Percentiles rank a stretch among this genome's conserved stretches.
These are phyloP conservation scores for Acacia pycnantha DNA, from an alignment of 331 rosid genomes.

Conservation along the genomic window DNA sequence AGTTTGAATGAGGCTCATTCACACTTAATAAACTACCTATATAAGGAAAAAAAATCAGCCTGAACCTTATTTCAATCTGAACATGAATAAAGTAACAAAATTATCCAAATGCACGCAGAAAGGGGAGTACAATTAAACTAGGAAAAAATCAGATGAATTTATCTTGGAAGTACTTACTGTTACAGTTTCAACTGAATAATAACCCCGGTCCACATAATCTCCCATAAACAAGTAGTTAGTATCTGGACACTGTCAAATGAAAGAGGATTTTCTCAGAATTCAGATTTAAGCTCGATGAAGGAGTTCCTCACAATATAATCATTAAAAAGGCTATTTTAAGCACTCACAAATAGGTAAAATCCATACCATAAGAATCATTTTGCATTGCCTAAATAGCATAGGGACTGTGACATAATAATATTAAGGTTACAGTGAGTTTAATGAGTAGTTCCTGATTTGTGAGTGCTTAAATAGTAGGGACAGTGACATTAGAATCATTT, in stretches of 20 bases:
- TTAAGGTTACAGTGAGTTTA: slow-evolving; percentile 26
- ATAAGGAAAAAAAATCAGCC: background rate
- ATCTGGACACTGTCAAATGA: slow-evolving; percentile 88
- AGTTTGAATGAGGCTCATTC: slow-evolving; percentile 3
- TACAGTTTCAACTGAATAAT: slow-evolving; percentile 98
- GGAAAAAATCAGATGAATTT: slow-evolving; percentile 6
- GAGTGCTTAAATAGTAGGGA: too few relatives aligned
- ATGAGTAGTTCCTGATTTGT: slow-evolving; percentile 30
- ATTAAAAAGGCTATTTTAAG: slow-evolving; percentile 2
- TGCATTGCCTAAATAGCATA: background rate
- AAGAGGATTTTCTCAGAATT: slow-evolving; percentile 19
- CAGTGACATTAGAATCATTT: slow-evolving; percentile 18
- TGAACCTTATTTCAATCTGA: background rate
- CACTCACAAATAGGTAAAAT: background rate
- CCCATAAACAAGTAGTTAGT: slow-evolving; percentile 99
- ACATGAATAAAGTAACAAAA: background rate
- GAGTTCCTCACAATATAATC: background rate
- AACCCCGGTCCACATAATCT: slow-evolving; percentile 99
- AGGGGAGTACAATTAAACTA: background rate
- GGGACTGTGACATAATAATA: background rate
- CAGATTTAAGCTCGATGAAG: slow-evolving; percentile 2
- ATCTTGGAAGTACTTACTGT: slow-evolving; percentile 60
- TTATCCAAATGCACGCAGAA: background rate
- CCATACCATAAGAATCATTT: slow-evolving; percentile 19
- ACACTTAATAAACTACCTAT: slow-evolving; percentile 9